Percentiles rank a stretch among this genome's conserved stretches.
These are phyloP conservation scores for Fraxinus greggii DNA, from an alignment of 305 asterid species.

Conservation along the genomic window DNA sequence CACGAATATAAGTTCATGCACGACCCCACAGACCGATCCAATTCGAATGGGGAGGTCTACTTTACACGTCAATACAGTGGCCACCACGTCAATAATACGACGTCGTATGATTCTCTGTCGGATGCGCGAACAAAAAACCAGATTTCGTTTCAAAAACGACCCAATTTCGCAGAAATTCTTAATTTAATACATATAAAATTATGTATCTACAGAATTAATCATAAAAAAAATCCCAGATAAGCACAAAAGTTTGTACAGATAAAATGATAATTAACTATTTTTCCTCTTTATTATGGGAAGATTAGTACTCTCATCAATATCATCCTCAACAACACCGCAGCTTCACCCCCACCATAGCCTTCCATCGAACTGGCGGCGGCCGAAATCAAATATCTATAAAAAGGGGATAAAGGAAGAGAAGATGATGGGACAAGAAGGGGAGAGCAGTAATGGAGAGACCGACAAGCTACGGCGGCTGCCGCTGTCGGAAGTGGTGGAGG, in stretches of 20 bases:
- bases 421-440: constrained; percentile 27
- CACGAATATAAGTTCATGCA: too few species aligned
- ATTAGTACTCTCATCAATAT: not conserved
- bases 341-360: not conserved
- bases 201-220: not conserved
- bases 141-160: constrained; percentile 12
- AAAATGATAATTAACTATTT: not conserved
- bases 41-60: not conserved
- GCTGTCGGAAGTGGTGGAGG: constrained; percentile 55
- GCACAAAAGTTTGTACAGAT: constrained; percentile 1
- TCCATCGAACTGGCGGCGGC: constrained; percentile 20
- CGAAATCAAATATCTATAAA: constrained; percentile 19
- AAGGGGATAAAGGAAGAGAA: constrained; percentile 31
- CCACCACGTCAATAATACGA: constrained; percentile 26
- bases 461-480: constrained; percentile 32
- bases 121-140: constrained; percentile 13
- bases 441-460: constrained; percentile 16
- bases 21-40: not conserved
- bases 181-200: not conserved
- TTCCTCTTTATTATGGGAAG: constrained; percentile 30
- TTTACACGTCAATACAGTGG: constrained; percentile 15
- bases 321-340: not conserved
- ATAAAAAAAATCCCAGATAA: not conserved
- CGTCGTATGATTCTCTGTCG: constrained; percentile 22
- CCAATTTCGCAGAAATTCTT: not conserved